Conservation (phyloP, 768 basidiomycete genomes). For the Xanthoconium stramineum region DNA sequence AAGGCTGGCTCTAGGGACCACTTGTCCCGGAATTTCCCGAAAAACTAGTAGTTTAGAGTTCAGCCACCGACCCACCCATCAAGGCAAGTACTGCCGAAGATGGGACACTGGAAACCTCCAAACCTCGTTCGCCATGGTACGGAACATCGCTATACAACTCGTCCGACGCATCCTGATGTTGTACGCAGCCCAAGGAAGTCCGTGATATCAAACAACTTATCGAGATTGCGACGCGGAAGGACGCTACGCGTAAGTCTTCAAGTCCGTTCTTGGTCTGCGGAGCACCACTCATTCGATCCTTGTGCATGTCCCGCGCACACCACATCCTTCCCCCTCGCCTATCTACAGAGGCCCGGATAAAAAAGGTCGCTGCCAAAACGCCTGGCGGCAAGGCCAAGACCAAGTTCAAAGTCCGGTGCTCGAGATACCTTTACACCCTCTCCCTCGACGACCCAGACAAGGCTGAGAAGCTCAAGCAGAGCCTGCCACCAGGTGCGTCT, state of each 20-base stretch:
- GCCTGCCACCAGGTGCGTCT: constrained; percentile 85
- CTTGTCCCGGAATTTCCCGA: constrained; percentile 22
- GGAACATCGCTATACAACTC: background rate
- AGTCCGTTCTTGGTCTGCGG: too few species aligned
- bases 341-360: constrained; percentile 91
- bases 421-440: constrained; percentile 96
- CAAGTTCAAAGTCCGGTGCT: constrained; percentile 99
- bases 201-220: constrained; percentile 98
- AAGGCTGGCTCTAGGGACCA: too few species aligned
- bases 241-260: constrained; percentile 80
- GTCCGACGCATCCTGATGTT: constrained; percentile 1
- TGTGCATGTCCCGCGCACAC: background rate
- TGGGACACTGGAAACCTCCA: constrained; percentile 3
- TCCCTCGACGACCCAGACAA: constrained; percentile 94
- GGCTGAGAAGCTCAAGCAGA: constrained; percentile 96
- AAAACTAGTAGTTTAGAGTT: constrained; percentile 31
- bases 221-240: constrained; percentile 94
- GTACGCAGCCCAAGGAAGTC: constrained; percentile 88
- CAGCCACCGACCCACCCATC: constrained; percentile 23
- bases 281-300: background rate
- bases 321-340: background rate
- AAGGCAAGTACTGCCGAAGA: background rate
- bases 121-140: constrained; percentile 27
- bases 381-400: constrained; percentile 75
- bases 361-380: constrained; percentile 76